A percentile compares a stretch with the other conserved stretches of the same genome.
Conservation (phyloP, 1,139 yeast genomes). For the Pichia norvegensis region DNA sequence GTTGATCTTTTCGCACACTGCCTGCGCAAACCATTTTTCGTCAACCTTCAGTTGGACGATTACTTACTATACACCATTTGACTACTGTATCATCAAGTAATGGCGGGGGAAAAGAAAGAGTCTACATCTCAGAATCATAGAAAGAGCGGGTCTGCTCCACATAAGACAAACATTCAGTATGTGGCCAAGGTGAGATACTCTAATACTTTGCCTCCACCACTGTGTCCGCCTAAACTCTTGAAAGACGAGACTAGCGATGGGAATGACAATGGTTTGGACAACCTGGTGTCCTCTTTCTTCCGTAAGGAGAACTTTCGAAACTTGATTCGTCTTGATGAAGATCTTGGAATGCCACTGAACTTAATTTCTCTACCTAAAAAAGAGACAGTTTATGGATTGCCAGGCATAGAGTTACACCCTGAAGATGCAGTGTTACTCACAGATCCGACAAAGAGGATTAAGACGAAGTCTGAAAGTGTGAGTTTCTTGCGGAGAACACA, state of each 20-base stretch:
- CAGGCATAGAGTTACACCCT: constrained; percentile 46
- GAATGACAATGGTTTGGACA: constrained; percentile 26
- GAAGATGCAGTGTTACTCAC: constrained; percentile 69
- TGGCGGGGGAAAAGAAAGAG: not conserved
- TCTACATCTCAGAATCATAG: not conserved
- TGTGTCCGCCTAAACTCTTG: constrained; percentile 80
- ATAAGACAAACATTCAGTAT: constrained; percentile 13
- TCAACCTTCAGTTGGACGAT: not conserved
- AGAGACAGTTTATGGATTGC: constrained; percentile 36
- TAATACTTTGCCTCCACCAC: constrained; percentile 89
- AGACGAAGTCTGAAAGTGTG: constrained; percentile 48
- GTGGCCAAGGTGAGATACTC: constrained; percentile 80
- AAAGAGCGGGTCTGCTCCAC: constrained; percentile 1
- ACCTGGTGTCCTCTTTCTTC: constrained; percentile 64
- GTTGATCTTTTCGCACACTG: too few species aligned
- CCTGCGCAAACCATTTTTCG: too few species aligned
- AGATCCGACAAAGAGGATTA: constrained; percentile 51
- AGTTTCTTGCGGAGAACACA: constrained; percentile 91
- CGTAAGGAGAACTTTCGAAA: constrained; percentile 66
- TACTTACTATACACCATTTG: too few species aligned
- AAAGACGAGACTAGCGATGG: constrained; percentile 40
- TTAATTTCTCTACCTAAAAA: constrained; percentile 58
- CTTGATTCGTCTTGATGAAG: constrained; percentile 60
- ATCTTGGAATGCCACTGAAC: constrained; percentile 77
- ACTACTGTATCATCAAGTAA: not conserved